Percentiles rank a stretch among this genome's conserved stretches.
Evolutionary conservation across 441 rosid genomes (phyloP).

Genomic region (California macrophylla): DNA sequence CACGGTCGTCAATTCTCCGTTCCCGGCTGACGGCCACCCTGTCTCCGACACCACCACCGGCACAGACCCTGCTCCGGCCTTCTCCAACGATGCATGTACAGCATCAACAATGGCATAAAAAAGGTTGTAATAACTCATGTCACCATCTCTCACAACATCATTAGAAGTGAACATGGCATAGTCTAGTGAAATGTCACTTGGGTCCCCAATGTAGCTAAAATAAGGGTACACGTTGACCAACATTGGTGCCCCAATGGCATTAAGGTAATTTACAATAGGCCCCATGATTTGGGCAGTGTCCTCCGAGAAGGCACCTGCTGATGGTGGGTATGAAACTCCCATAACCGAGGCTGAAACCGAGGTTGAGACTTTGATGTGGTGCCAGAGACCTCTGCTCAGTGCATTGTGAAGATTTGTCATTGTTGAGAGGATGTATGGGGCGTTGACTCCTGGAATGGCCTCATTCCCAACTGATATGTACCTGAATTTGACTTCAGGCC

Average conservation of each 20-base stretch:
- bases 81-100: neutral
- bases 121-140: neutral
- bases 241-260: slow-evolving; percentile 1
- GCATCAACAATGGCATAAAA: slow-evolving; percentile 4
- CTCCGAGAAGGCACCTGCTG: neutral
- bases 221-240: slow-evolving; percentile 5
- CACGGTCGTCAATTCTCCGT: neutral
- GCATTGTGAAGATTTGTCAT: slow-evolving; percentile 3
- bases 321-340: slow-evolving; percentile 8
- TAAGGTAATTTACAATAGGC: neutral
- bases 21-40: slow-evolving; percentile 1
- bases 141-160: neutral
- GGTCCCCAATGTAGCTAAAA: neutral
- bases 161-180: slow-evolving; percentile 8
- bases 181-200: neutral
- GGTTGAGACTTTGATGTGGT: slow-evolving; percentile 1
- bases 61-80: neutral
- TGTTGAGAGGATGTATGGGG: neutral
- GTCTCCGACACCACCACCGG: slow-evolving; percentile 3
- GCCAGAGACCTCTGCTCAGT: neutral
- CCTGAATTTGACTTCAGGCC: slow-evolving; percentile 1
- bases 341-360: neutral
- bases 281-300: neutral
- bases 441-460: neutral
- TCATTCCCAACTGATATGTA: slow-evolving; percentile 8